phyloP scores from a whole-genome alignment of 2,329 filamentous ascomycete genomes.

The Didymella exigua region DNA sequence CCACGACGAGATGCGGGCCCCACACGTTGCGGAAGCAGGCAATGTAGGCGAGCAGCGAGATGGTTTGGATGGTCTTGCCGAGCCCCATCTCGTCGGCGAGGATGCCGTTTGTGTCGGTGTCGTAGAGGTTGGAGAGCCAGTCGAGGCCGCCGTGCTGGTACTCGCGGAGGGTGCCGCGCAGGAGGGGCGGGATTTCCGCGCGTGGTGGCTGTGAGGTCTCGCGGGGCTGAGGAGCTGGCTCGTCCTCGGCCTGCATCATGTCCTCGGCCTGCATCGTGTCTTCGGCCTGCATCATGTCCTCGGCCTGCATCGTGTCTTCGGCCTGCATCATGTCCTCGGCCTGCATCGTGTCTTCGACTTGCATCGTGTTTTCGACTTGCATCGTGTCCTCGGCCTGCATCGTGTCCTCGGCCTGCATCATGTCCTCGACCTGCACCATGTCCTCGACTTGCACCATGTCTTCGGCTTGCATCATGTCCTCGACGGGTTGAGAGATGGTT shows the following conservation, averaged over 20 bases:
- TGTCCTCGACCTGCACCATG: no score
- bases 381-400: no score
- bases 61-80: slow-evolving; percentile 98
- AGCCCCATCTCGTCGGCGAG: slow-evolving; percentile 98
- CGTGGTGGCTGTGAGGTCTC: slow-evolving; percentile 25
- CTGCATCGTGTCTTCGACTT: no score
- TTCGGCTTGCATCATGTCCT: no score
- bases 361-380: no score
- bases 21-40: slow-evolving; percentile 89
- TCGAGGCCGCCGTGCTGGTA: slow-evolving; percentile 98
- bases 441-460: no score
- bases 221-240: slow-evolving; percentile 11
- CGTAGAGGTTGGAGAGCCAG: slow-evolving; percentile 93
- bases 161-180: slow-evolving; percentile 87
- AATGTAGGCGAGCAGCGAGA: slow-evolving; percentile 88
- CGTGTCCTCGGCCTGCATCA: no score
- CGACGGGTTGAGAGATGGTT: no score
- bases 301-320: no score
- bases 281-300: no score
- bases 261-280: no score
- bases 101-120: slow-evolving; percentile 92
- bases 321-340: no score
- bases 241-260: slow-evolving; percentile 21
- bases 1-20: slow-evolving; percentile 94
- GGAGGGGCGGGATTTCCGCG: slow-evolving; percentile 59